Conservation (phyloP, 192 early-diverging fungal species). For the Gamsiella multidivaricata region DNA sequence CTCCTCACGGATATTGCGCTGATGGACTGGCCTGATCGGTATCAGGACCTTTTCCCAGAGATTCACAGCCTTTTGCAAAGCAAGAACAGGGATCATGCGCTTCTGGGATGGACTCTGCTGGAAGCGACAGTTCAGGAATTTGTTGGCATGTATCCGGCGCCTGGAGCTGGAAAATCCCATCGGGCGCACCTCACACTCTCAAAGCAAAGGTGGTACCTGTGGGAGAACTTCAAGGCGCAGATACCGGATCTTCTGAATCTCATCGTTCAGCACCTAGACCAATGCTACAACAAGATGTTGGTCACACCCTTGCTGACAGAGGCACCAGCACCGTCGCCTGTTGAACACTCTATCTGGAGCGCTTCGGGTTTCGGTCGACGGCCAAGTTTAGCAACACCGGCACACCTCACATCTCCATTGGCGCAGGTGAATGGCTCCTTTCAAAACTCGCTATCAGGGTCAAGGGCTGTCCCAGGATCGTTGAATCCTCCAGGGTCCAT, state of each 20-base stretch:
- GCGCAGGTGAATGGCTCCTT: slow-evolving; percentile 18
- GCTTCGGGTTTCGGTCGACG: slow-evolving; percentile 26
- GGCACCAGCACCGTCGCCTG: slow-evolving; percentile 50
- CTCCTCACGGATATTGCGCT: slow-evolving; percentile 43
- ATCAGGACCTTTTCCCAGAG: slow-evolving; percentile 44
- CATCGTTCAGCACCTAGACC: slow-evolving; percentile 44
- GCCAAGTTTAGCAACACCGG: slow-evolving; percentile 14
- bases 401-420: slow-evolving; percentile 7
- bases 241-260: slow-evolving; percentile 30
- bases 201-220: slow-evolving; percentile 29
- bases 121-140: slow-evolving; percentile 44
- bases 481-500: slow-evolving; percentile 8
- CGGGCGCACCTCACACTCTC: slow-evolving; percentile 28
- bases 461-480: slow-evolving; percentile 39
- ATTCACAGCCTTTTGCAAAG: slow-evolving; percentile 36
- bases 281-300: slow-evolving; percentile 40
- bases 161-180: slow-evolving; percentile 19
- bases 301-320: slow-evolving; percentile 41
- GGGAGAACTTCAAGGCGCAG: slow-evolving; percentile 40
- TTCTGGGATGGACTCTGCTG: slow-evolving; percentile 44
- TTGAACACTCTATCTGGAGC: slow-evolving; percentile 42
- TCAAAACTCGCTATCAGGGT: slow-evolving; percentile 32
- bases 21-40: slow-evolving; percentile 47
- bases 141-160: slow-evolving; percentile 36
- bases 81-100: slow-evolving; percentile 31